Evolutionary conservation across 2,329 filamentous ascomycete species (phyloP), one percentile per base, ranked within the genome.

Genomic region (Fusarium citri): DNA sequence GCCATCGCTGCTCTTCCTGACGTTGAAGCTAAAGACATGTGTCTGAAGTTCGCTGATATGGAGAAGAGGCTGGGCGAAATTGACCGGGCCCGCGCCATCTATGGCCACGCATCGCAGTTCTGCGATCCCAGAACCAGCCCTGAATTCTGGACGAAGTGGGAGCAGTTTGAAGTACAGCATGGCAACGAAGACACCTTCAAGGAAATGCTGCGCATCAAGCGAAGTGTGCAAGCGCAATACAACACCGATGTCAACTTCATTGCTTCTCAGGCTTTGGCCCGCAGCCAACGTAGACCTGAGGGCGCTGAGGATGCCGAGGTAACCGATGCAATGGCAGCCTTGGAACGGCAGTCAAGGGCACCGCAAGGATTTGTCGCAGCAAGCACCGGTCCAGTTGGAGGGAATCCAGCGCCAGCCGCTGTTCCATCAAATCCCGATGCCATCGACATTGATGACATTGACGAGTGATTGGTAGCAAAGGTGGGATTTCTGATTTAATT

Each of bases 171-270:
- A 81, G 94, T 98, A 23, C 92, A 97, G 79, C 96, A 99, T 77
- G 96, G 96, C 71, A 99, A 99, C 81, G 97, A 99, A 80, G 96
- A 99, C 79, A 99, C 97, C 0, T 99, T 97, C 86, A 98, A 97
- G 84, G 96, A 99, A 79, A 99, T 99, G 96, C 86, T 98, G 68
- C 91, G 96, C 30, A 94, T 99, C 85, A 99, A 98, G 86, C 87
- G 96, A 78, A 97, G 94, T 80, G 96, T 99, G 15, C 94, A 98
- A 80, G 95, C 96, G 55, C 93, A 98, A 83, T 99, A 97, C 86
- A 98, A 98, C 78, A 99, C 97, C 46, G 96, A 99, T 77, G 95
- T 99, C 84, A 97, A 94, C 79, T 99, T 98, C 77, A 98, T 99
- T 80, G 96, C 96, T 12, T 97, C 94, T 8, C 96, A 99, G 80